These are phyloP conservation scores for Prunus davidiana DNA, from an alignment of 306 rosid genomes.

Conservation along the genomic window DNA sequence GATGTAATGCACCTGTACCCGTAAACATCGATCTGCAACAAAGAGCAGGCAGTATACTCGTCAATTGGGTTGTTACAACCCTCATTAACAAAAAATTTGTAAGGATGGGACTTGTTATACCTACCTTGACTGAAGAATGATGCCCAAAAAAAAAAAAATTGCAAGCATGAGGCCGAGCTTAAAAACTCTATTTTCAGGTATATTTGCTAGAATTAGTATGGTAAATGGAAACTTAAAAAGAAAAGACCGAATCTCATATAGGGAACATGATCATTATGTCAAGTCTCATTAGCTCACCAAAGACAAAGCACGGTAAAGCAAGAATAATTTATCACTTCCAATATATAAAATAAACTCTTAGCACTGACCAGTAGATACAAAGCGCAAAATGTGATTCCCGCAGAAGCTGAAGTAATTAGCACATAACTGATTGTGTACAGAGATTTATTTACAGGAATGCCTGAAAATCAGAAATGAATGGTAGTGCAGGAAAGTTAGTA, in stretches of 20 bases:
- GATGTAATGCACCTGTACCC: constrained; percentile 53
- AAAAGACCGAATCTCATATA: not conserved
- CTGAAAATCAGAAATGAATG: constrained; percentile 38
- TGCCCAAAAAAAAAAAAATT: not conserved
- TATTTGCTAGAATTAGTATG: not conserved
- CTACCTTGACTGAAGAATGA: not conserved
- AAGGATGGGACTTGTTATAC: not conserved
- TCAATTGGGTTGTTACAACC: not conserved
- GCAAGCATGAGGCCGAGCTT: not conserved
- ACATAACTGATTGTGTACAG: constrained; percentile 80
- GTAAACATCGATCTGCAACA: constrained; percentile 67
- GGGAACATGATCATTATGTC: not conserved
- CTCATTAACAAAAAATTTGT: not conserved
- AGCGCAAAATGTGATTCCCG: constrained; percentile 70
- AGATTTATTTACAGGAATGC: constrained; percentile 76
- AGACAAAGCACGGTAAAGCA: constrained; percentile 2
- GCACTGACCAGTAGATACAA: constrained; percentile 74
- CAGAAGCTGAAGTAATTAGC: constrained; percentile 71
- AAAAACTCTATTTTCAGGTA: not conserved
- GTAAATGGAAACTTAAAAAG: not conserved
- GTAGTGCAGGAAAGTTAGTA: not conserved
- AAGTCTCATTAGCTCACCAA: not conserved
- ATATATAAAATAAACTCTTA: not conserved
- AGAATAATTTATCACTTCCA: not conserved
- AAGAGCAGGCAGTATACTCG: constrained; percentile 9